A percentile compares a stretch with the other conserved stretches of the same genome.
These are phyloP conservation scores for Cyclotella cryptica DNA, from an alignment of 108 stramenopile genomes.

Conservation along the genomic window DNA sequence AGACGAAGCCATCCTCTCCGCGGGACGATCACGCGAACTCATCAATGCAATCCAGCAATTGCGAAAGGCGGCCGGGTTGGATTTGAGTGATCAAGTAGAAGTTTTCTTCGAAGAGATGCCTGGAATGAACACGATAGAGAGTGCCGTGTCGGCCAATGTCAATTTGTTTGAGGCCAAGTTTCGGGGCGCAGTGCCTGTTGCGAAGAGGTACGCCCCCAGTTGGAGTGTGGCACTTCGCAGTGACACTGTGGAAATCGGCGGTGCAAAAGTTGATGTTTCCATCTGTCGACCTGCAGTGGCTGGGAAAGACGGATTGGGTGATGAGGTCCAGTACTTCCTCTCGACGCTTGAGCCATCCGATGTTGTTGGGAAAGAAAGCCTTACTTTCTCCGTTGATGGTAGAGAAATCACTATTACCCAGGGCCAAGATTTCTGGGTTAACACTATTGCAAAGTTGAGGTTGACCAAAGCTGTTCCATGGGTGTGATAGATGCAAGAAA, in stretches of 20 bases:
- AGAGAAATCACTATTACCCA: slow-evolving; percentile 61
- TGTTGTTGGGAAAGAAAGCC: slow-evolving; percentile 19
- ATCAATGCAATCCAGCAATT: slow-evolving; percentile 97
- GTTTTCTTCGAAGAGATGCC: slow-evolving; percentile 87
- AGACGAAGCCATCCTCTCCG: slow-evolving; percentile 91
- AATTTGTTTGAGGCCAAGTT: slow-evolving; percentile 77
- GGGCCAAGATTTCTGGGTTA: slow-evolving; percentile 81
- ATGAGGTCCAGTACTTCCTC: slow-evolving; percentile 61
- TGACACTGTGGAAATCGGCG: slow-evolving; percentile 80
- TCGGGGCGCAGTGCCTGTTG: slow-evolving; percentile 84
- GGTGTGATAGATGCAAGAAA: slow-evolving; percentile 22
- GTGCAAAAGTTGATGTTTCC: slow-evolving; percentile 71
- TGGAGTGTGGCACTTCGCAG: slow-evolving; percentile 73
- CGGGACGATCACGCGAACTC: slow-evolving; percentile 93
- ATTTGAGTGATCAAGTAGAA: slow-evolving; percentile 89
- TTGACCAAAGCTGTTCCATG: slow-evolving; percentile 65
- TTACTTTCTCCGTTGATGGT: slow-evolving; percentile 65
- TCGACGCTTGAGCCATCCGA: slow-evolving; percentile 69
- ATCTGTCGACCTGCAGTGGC: slow-evolving; percentile 84
- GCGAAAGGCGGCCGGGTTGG: slow-evolving; percentile 92
- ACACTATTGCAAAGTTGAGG: slow-evolving; percentile 63
- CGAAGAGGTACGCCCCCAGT: slow-evolving; percentile 70
- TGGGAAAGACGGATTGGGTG: slow-evolving; percentile 66
- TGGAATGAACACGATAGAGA: slow-evolving; percentile 66
- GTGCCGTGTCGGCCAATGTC: slow-evolving; percentile 78